Evolutionary conservation across 805 yeast species (phyloP), one percentile per base, ranked within the genome.

Genomic region (Yarrowia sp.): DNA sequence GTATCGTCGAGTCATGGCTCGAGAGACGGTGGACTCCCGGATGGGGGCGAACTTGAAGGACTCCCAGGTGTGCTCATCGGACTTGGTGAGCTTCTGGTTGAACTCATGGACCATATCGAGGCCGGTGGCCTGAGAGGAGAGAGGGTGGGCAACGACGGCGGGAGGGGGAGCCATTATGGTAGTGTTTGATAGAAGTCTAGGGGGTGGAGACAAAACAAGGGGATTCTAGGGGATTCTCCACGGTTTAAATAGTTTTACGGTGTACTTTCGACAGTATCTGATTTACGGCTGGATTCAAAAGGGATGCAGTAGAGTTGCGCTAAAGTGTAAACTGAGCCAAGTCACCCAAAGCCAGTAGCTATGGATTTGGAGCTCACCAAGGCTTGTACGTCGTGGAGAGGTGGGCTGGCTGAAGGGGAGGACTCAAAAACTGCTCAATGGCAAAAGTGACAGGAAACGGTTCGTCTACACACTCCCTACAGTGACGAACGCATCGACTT

Each of bases 1-100:
- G 79, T 89, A 89, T 72, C 93, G 85, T 70, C 81, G 81, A 52
- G 92, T 89, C 93, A 89, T 89, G 42, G 93, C 94, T 71, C 93
- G 84, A 9, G 92, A 87, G 42, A 89, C 93, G 1, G 90, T 87
- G 8, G 91, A 86, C 79, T 89, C 94, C 70, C 92, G 83, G 74
- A 89, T 89, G 69, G 92, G 92, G 14, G 86, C 84, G 78, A 89
- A 89, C 73, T 83, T 79, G 79, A 89, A 89, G 55, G 81, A 80
- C 15, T 87, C 85, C 94, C 94, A 89, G 75, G 87, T 88, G 66
- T 72, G 71, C 63, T 67, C 59, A 15, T 49, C 42, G 36, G 68
- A 38, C 55, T 61, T 61, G 45, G 67, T 46, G 42, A 64, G 49
- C 48, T 49, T 49, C 59, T 64, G 58, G 68, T 64, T 64, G 59